Evolutionary conservation across 148 eudicot genomes (phyloP), one percentile per base, ranked within the genome.

Genomic region (Talinum fruticosum): DNA sequence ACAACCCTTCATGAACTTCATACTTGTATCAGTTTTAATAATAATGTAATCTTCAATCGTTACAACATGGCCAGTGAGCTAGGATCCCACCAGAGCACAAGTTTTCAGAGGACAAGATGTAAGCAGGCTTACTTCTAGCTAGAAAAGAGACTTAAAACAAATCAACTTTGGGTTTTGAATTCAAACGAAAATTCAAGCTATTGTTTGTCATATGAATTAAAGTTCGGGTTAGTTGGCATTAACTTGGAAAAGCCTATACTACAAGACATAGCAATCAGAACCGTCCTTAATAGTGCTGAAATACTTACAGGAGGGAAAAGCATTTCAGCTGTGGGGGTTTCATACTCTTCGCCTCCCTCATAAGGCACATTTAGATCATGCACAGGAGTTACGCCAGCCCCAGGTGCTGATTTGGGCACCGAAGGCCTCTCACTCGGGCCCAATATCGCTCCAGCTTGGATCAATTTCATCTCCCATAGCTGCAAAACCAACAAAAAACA

Each of bases 321-420:
- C 84, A 96, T 79, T 78, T 96, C 99, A 75, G 97, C 97, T 36
- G 99, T 96, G 29, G 99, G 99, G 69, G 99, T 96, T 81, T 93
- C 99, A 64, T 87, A 96, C 92, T 96, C 99, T 79, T 96, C 97
- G 71, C 88, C 75, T 44, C 97, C 97, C 81, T 96, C 99, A 79
- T 96, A 96, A 0, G 99, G 97, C 15, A 96, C 97, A 84, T 96
- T 96, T 59, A 96, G 89, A 87, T 96, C 99, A 79, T 93, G 99
- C 75, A 96, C 94, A 66, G 98, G 90, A n/a, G 89, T 84, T 10
- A 81, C 73, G 0, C 80, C 83, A 59, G 90, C 92, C 36, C 92
- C 94, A 0, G 85, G 87, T 2, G 79, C 77, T 7, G 84, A 16
- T 82, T 79, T 89, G 37, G 72, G 77, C 29, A 77, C 83, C 2